A percentile compares a stretch with the other conserved stretches of the same genome.
phyloP scores from a whole-genome alignment of 2,329 filamentous ascomycete species.

The Talaromyces pinophilus region DNA sequence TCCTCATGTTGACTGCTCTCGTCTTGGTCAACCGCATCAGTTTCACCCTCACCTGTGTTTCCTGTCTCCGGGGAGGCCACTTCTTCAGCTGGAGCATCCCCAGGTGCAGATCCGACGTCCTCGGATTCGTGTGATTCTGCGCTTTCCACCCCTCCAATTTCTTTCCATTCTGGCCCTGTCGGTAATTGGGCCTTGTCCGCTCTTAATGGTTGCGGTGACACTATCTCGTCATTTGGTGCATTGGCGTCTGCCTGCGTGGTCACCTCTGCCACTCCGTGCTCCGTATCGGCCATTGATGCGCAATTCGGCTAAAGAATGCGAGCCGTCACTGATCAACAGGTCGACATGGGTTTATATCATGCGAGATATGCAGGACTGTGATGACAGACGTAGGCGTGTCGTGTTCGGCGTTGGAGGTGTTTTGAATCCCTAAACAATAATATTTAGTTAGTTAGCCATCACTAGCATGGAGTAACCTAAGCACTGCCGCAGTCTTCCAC shows the following conservation, averaged over 20 bases:
- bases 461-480: neutral
- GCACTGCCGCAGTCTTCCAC: slow-evolving; percentile 12
- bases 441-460: slow-evolving; percentile 1
- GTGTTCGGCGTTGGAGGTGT: neutral
- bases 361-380: neutral
- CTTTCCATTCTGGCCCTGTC: slow-evolving; percentile 33
- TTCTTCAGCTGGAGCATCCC: slow-evolving; percentile 25
- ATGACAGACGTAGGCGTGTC: neutral
- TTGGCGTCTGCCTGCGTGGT: slow-evolving; percentile 32
- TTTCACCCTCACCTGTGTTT: slow-evolving; percentile 19
- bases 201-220: slow-evolving; percentile 31
- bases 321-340: slow-evolving; percentile 28
- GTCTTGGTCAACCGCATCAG: slow-evolving; percentile 3
- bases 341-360: slow-evolving; percentile 30
- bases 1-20: neutral
- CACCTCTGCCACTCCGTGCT: slow-evolving; percentile 36
- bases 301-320: slow-evolving; percentile 37
- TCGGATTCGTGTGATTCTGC: slow-evolving; percentile 25
- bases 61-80: slow-evolving; percentile 24
- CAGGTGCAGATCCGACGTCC: slow-evolving; percentile 28
- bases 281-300: slow-evolving; percentile 46
- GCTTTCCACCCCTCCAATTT: slow-evolving; percentile 30
- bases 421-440: slow-evolving; percentile 6
- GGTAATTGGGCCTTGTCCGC: slow-evolving; percentile 37
- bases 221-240: slow-evolving; percentile 32